Evolutionary conservation across 305 asterid species (phyloP).

Genomic region (Salvia sclarea): DNA sequence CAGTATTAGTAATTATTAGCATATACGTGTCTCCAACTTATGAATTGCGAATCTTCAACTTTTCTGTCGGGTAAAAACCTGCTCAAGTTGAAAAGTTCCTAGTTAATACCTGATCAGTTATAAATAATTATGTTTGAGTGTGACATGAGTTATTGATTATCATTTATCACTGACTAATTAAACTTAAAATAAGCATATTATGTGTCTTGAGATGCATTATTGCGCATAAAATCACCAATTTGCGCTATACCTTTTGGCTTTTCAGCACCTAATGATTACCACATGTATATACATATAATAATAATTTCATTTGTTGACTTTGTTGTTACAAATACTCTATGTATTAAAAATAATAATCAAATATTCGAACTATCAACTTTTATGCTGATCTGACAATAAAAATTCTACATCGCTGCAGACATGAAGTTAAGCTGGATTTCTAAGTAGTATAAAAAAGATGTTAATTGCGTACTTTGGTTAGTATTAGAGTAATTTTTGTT

Average conservation of each 20-base stretch:
- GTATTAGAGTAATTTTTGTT: too few species aligned
- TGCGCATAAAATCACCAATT: not conserved
- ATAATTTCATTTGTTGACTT: too few species aligned
- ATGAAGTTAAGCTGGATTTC: too few species aligned
- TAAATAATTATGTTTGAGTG: not conserved
- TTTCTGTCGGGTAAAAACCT: conserved; percentile 41
- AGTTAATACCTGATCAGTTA: conserved; percentile 34
- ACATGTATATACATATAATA: too few species aligned
- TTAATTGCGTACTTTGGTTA: too few species aligned
- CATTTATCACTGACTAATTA: conserved; percentile 12
- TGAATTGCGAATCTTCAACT: not conserved
- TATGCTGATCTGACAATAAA: too few species aligned
- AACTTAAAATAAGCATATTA: not conserved
- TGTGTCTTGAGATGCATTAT: conserved; percentile 17
- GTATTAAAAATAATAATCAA: too few species aligned
- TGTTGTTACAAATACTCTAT: too few species aligned
- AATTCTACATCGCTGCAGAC: too few species aligned
- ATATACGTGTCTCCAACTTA: not conserved
- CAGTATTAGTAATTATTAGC: not conserved
- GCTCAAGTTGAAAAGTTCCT: conserved; percentile 37
- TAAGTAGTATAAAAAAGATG: too few species aligned
- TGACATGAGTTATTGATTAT: conserved; percentile 7
- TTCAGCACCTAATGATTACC: conserved; percentile 10
- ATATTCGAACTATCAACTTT: too few species aligned
- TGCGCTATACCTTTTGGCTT: not conserved